Evolutionary conservation across 495 filamentous ascomycete species (phyloP), one percentile per base, ranked within the genome.

Genomic region (Cercophora scortea): DNA sequence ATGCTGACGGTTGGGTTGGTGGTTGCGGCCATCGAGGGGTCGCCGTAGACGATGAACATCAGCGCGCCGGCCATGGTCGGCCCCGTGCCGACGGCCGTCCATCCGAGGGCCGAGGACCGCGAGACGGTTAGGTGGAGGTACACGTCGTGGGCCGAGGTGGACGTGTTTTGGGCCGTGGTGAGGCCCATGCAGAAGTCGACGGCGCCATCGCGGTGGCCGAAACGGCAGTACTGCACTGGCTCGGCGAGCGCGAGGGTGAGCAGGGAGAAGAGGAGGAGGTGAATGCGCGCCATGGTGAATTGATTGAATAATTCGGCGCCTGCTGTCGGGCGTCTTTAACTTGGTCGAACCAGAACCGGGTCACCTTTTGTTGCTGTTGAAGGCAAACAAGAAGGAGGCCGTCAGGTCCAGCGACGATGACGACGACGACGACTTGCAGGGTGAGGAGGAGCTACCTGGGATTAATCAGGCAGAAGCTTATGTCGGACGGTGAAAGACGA

Each of bases 31-130:
- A 25, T 25, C 2, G 35, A 15, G 5, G 64, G 64, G 40, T 64
- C 58, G 43, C 64, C 64, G 32, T 64, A 67, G 41, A 67, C 58
- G 32, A 67, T 53, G 45, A 67, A 58, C 59, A 67, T 67, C 3
- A 67, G 38, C 1, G 64, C 53, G 11, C 58, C 61, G 13, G 51
- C 54, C 64, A 67, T 67, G 1, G 34, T 33, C 15, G 50, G 43
- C n/a, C 64, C 64, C 8, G 61, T 52, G 19, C 64, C 64, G 40
- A 67, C 42, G 35, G 64, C 64, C 5, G 58, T 67, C 64, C 64
- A 67, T 32, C 64, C 64, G 11, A 39, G 50, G 6, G 33, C 12
- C 12, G 42, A 51, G 15, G 51, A 54, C 1, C 61, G 55, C 32
- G 45, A 32, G 12, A 67, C 49, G 9, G 51, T 45, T 8, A 67